phyloP scores from a whole-genome alignment of 202 grass and related monocot species.

The Tripidium arundinaceum region DNA sequence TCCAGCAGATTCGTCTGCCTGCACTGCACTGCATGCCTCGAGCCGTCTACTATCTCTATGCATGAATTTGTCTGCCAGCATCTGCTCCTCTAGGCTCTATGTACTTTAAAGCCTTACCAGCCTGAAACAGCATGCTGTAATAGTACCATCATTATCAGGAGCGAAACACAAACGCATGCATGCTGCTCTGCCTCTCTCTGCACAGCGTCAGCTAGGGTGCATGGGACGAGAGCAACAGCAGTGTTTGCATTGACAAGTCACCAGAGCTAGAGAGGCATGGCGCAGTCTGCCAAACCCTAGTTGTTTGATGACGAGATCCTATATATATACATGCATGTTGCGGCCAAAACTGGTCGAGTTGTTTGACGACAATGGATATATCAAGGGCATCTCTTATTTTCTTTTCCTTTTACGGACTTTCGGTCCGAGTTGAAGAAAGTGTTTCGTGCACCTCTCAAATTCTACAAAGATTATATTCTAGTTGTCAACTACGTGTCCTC shows the following conservation, averaged over 20 bases:
- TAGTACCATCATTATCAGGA: not conserved
- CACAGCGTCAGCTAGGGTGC: conserved; percentile 3
- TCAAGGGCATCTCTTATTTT: not conserved
- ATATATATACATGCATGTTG: not conserved
- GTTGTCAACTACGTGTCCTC: not conserved
- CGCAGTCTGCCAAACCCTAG: not conserved
- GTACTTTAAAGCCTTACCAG: not conserved
- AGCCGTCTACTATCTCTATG: conserved; percentile 6
- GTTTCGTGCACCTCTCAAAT: conserved; percentile 16
- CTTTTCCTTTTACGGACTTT: not conserved
- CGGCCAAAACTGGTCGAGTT: not conserved
- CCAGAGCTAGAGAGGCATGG: not conserved
- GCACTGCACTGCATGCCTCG: not conserved
- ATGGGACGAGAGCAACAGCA: not conserved
- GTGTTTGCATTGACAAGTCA: conserved; percentile 26
- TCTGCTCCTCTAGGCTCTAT: conserved; percentile 42
- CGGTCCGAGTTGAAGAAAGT: not conserved
- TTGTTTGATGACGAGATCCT: conserved; percentile 18
- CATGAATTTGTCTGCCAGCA: conserved; percentile 4
- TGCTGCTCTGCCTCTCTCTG: not conserved
- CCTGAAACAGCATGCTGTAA: conserved; percentile 5
- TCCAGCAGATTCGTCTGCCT: conserved; percentile 17
- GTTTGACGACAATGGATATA: not conserved
- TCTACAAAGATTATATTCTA: not conserved
- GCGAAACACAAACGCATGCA: conserved; percentile 1